A percentile compares a stretch with the other conserved stretches of the same genome.
These are phyloP conservation scores for Rhodotorula diobovata DNA, from an alignment of 768 basidiomycete species.

Conservation along the genomic window DNA sequence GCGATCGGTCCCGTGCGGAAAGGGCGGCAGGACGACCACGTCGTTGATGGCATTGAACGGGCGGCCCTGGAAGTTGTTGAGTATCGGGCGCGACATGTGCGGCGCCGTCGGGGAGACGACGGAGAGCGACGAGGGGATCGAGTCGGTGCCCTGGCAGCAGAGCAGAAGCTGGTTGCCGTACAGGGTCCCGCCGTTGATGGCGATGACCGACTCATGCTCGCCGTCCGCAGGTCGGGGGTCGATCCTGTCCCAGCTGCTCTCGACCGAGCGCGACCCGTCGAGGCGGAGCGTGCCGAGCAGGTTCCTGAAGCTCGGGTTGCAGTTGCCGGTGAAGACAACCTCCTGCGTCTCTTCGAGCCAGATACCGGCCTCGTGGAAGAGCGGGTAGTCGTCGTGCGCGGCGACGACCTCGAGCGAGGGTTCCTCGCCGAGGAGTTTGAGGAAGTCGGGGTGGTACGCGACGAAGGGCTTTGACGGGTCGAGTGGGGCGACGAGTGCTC, in stretches of 20 bases:
- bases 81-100: neutral
- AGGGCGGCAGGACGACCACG: constrained; percentile 61
- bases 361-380: constrained; percentile 75
- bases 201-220: neutral
- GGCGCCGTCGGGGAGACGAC: neutral
- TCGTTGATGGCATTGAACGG: constrained; percentile 82
- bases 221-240: neutral
- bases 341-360: constrained; percentile 65
- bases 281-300: constrained; percentile 62
- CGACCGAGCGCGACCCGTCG: constrained; percentile 33
- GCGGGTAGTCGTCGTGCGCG: constrained; percentile 56
- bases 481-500: constrained; percentile 56
- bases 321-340: constrained; percentile 64
- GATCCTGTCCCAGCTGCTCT: neutral
- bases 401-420: constrained; percentile 62
- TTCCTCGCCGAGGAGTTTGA: constrained; percentile 57
- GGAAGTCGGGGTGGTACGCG: constrained; percentile 57
- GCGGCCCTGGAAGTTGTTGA: constrained; percentile 64
- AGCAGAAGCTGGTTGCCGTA: constrained; percentile 9
- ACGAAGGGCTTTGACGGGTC: constrained; percentile 60
- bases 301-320: constrained; percentile 56
- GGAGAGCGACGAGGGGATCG: constrained; percentile 11
- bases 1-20: neutral
- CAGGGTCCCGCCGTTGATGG: constrained; percentile 23
- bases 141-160: constrained; percentile 21